A percentile compares a stretch with the other conserved stretches of the same genome.
These are phyloP conservation scores for Coemansia sp. DNA, from an alignment of 371 early-diverging fungal species.

Conservation along the genomic window DNA sequence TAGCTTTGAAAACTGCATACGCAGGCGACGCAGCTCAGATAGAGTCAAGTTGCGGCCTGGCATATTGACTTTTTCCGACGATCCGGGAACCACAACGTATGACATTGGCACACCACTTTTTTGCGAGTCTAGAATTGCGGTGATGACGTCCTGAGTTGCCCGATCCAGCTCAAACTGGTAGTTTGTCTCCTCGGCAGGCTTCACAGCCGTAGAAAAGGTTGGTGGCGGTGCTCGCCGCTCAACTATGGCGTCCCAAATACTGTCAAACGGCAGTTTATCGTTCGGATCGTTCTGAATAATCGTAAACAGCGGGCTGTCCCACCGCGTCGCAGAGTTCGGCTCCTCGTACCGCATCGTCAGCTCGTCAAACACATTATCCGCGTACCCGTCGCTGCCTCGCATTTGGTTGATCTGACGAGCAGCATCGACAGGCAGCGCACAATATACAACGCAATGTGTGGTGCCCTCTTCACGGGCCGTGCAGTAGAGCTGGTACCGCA, in stretches of 20 bases:
- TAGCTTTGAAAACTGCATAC: constrained; percentile 82
- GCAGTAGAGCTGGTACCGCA: constrained; percentile 95
- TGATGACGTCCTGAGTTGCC: constrained; percentile 76
- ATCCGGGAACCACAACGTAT: constrained; percentile 65
- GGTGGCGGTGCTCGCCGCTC: constrained; percentile 78
- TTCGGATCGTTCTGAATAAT: constrained; percentile 69
- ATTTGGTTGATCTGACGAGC: constrained; percentile 69
- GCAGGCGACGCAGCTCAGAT: constrained; percentile 77
- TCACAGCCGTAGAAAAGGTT: constrained; percentile 78
- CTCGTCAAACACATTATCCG: constrained; percentile 70
- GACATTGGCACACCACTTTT: constrained; percentile 66
- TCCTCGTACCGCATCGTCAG: constrained; percentile 91
- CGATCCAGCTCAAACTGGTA: constrained; percentile 88
- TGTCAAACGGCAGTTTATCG: constrained; percentile 59
- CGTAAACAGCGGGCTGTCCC: constrained; percentile 95
- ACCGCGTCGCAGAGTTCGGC: constrained; percentile 83
- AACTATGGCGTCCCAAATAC: constrained; percentile 78
- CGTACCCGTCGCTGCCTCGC: constrained; percentile 57
- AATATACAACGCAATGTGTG: constrained; percentile 84
- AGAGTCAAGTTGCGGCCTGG: constrained; percentile 76
- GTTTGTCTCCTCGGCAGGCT: constrained; percentile 86
- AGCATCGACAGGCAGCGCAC: constrained; percentile 64
- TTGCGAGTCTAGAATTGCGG: constrained; percentile 75
- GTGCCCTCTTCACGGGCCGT: constrained; percentile 84
- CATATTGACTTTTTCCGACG: constrained; percentile 54